Conservation (phyloP, 1,284 basidiomycete genomes). For the Wolfiporia cocos region DNA sequence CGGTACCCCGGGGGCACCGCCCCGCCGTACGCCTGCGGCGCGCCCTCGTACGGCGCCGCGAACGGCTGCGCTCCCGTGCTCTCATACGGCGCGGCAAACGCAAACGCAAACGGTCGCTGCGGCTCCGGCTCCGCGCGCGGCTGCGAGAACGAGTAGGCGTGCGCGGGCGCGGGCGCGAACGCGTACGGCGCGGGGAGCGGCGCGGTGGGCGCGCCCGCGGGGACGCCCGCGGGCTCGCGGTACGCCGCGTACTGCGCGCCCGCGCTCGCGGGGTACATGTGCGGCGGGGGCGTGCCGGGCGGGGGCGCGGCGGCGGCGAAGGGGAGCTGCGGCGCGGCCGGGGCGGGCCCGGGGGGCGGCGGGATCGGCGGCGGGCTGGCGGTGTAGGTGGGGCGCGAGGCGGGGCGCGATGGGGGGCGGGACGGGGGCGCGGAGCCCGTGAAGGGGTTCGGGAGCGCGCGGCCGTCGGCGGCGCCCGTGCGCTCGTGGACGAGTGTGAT, state of each 20-base stretch:
- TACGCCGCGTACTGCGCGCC: not conserved
- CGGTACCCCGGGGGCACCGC: slow-evolving; percentile 7
- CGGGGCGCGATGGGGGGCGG: not conserved
- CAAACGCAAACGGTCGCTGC: not conserved
- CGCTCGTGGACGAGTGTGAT: no score
- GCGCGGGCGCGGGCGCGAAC: slow-evolving; percentile 1
- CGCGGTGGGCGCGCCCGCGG: not conserved
- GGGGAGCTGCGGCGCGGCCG: slow-evolving; percentile 1
- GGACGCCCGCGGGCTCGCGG: not conserved
- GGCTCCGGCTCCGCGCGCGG: not conserved
- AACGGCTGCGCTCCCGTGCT: slow-evolving; percentile 1
- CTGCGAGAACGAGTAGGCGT: not conserved
- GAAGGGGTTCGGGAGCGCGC: slow-evolving; percentile 5
- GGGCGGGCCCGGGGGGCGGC: slow-evolving; percentile 5
- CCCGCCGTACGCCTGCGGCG: slow-evolving; percentile 6
- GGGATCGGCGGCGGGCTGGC: not conserved
- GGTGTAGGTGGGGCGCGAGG: slow-evolving; percentile 1
- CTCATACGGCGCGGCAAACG: not conserved
- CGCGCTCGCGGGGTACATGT: not conserved
- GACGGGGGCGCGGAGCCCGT: not conserved
- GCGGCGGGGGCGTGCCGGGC: not conserved
- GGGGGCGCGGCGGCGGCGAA: not conserved
- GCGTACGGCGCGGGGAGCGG: no score
- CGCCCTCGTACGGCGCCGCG: slow-evolving; percentile 3
- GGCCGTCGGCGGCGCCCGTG: not conserved